phyloP scores from a whole-genome alignment of 768 basidiomycete species.

The Russula olivacea region DNA sequence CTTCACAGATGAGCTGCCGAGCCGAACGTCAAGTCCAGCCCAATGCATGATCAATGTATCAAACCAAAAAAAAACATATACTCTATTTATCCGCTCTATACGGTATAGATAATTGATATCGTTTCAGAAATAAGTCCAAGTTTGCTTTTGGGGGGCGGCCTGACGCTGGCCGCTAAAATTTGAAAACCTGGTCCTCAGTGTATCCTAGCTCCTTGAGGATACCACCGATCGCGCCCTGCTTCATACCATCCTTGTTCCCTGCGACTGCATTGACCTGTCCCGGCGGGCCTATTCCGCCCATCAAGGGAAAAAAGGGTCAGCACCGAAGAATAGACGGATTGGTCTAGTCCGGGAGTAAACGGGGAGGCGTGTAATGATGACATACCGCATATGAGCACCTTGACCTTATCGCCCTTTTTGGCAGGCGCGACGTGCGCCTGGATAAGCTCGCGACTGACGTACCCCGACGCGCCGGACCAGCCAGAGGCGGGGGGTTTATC shows the following conservation, averaged over 20 bases:
- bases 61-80: neutral
- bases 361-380: constrained; percentile 3
- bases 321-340: too few relatives aligned
- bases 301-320: neutral
- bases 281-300: constrained; percentile 56
- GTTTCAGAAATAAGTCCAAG: neutral
- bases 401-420: constrained; percentile 66
- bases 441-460: constrained; percentile 65
- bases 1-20: too few relatives aligned
- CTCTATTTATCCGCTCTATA: neutral
- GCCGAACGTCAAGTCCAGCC: neutral
- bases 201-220: constrained; percentile 86
- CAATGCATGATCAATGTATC: neutral
- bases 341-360: too few relatives aligned
- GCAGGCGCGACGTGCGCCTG: constrained; percentile 65
- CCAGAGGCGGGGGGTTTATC: constrained; percentile 68
- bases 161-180: constrained; percentile 13
- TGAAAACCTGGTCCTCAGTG: constrained; percentile 68
- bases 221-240: constrained; percentile 79
- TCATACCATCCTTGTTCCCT: constrained; percentile 83
- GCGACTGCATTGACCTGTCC: constrained; percentile 82
- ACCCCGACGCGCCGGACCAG: constrained; percentile 71
- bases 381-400: constrained; percentile 85
- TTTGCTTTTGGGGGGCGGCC: neutral
- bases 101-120: neutral